Conservation (phyloP, 2,329 filamentous ascomycete genomes). For the Exophiala bonariae region DNA sequence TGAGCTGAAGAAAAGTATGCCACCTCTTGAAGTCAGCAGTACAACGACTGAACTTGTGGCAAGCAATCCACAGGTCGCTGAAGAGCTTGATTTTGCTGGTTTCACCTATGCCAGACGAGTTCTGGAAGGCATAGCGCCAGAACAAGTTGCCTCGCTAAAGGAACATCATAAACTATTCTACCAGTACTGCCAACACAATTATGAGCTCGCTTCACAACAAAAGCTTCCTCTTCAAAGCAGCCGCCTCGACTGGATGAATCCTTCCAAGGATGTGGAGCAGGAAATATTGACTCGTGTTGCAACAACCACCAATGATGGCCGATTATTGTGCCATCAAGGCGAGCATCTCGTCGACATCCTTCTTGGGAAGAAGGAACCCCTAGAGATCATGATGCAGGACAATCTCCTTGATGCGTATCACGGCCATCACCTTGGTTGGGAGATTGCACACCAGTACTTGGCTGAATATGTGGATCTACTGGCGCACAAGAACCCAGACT, state of each 20-base stretch:
- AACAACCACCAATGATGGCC: not conserved
- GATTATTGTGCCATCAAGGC: conserved; percentile 1
- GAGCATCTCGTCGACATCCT: conserved; percentile 1
- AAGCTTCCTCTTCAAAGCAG: conserved; percentile 2
- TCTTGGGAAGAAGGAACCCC: conserved; percentile 1
- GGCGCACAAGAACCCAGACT: conserved; percentile 24
- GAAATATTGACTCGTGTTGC: conserved; percentile 26
- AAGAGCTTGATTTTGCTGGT: conserved; percentile 7
- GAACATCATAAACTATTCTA: conserved; percentile 2
- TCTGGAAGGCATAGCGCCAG: not conserved
- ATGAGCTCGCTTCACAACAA: not conserved
- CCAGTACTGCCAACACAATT: conserved; percentile 7
- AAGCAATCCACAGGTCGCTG: not conserved
- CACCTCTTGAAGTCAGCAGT: not conserved
- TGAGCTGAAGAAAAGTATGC: not conserved
- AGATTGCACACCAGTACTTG: conserved; percentile 4
- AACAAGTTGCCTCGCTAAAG: conserved; percentile 1
- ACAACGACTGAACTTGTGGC: conserved; percentile 1
- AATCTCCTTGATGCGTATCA: not conserved
- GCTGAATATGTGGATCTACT: conserved; percentile 1
- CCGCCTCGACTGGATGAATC: conserved; percentile 4
- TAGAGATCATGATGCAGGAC: conserved; percentile 6
- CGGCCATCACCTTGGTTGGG: conserved; percentile 3
- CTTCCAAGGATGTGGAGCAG: conserved; percentile 13
- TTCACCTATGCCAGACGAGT: conserved; percentile 1